These are phyloP conservation scores for Triglochin maritima DNA, from an alignment of 106 monocot species.

Conservation along the genomic window DNA sequence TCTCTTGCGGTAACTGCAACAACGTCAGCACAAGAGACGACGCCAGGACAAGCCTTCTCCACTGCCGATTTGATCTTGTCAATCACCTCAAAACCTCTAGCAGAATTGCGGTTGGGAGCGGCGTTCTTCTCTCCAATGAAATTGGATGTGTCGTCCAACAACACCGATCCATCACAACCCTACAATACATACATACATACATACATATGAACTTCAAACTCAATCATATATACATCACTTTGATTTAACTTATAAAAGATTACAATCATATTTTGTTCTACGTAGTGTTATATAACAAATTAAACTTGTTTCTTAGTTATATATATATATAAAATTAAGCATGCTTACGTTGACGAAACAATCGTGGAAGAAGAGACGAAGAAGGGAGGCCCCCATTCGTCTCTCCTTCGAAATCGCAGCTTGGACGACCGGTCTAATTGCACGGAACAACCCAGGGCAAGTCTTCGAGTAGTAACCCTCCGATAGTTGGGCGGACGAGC, in stretches of 20 bases:
- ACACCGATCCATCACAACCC: slow-evolving; percentile 68
- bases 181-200: not conserved
- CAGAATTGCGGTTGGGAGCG: slow-evolving; percentile 36
- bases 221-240: not conserved
- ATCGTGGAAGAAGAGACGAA: slow-evolving; percentile 53
- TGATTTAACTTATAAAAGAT: not conserved
- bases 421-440: slow-evolving; percentile 30
- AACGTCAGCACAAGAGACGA: slow-evolving; percentile 55
- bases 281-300: no score
- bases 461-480: slow-evolving; percentile 24
- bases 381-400: slow-evolving; percentile 45
- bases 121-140: slow-evolving; percentile 71
- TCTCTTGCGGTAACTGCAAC: slow-evolving; percentile 49
- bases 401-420: slow-evolving; percentile 40
- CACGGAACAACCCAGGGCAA: slow-evolving; percentile 24
- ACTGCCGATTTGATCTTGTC: slow-evolving; percentile 50
- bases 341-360: slow-evolving; percentile 29
- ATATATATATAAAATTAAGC: not conserved
- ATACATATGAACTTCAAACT: not conserved
- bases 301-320: not conserved
- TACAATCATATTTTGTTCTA: no score
- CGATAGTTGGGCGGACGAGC: slow-evolving; percentile 32
- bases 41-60: slow-evolving; percentile 37
- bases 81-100: slow-evolving; percentile 56
- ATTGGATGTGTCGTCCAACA: slow-evolving; percentile 56